These are phyloP conservation scores for Euphorbia peplus DNA, from an alignment of 345 rosid genomes.

Conservation along the genomic window DNA sequence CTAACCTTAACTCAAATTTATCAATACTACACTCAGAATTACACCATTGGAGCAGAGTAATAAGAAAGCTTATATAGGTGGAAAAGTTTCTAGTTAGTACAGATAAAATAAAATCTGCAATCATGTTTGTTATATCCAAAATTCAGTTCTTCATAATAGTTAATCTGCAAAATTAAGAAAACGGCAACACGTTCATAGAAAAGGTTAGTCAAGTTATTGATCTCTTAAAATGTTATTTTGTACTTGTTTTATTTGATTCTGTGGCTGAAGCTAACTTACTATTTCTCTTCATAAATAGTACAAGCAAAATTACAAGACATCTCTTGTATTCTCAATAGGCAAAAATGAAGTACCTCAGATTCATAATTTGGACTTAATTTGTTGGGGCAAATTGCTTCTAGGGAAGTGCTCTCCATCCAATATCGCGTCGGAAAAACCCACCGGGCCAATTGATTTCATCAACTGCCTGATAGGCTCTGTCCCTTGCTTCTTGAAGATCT, in stretches of 20 bases:
- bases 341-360: background rate
- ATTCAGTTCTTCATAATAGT: too few species aligned
- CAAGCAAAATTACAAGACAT: too few species aligned
- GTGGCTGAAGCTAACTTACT: background rate
- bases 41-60: too few species aligned
- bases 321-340: background rate
- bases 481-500: slow-evolving; percentile 40
- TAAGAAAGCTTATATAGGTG: too few species aligned
- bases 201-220: too few species aligned
- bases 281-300: background rate
- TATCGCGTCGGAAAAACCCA: slow-evolving; percentile 74
- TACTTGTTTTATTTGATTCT: background rate
- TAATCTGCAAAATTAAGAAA: too few species aligned
- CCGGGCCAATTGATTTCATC: slow-evolving; percentile 80
- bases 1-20: too few species aligned
- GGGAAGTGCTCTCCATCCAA: slow-evolving; percentile 92
- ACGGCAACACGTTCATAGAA: too few species aligned
- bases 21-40: too few species aligned
- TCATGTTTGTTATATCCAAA: too few species aligned
- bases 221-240: background rate
- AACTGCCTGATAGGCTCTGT: slow-evolving; percentile 32
- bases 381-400: slow-evolving; percentile 1
- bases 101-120: too few species aligned
- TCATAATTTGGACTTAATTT: background rate
- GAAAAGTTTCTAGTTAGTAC: too few species aligned